Evolutionary conservation across 805 yeast genomes (phyloP).

Genomic region (Wickerhamomyces bovis): DNA sequence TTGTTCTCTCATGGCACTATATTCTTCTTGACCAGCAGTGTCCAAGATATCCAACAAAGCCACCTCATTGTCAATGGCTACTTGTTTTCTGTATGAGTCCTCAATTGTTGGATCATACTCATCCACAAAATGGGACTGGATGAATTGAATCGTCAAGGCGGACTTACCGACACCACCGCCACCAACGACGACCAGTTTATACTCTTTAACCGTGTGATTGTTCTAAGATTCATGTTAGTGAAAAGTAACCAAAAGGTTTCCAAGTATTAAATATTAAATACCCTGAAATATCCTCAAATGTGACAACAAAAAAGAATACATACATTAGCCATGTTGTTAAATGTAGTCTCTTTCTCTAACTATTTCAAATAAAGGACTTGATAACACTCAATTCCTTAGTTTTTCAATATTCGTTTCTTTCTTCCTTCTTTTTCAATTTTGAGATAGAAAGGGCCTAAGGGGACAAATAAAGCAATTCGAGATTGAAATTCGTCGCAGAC

Average conservation of each 20-base stretch:
- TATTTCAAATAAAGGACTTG: too few species aligned
- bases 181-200: slow-evolving; percentile 92
- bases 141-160: slow-evolving; percentile 90
- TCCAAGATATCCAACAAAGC: slow-evolving; percentile 84
- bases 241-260: not conserved
- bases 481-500: too few species aligned
- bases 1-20: slow-evolving; percentile 88
- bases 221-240: not conserved
- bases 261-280: too few species aligned
- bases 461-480: too few species aligned
- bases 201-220: slow-evolving; percentile 53
- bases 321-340: not conserved
- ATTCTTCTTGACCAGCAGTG: slow-evolving; percentile 98
- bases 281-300: too few species aligned
- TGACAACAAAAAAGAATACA: not conserved
- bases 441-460: too few species aligned
- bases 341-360: not conserved
- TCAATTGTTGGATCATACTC: slow-evolving; percentile 99
- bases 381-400: too few species aligned
- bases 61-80: slow-evolving; percentile 73
- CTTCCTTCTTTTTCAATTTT: too few species aligned
- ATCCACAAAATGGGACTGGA: slow-evolving; percentile 92
- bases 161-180: slow-evolving; percentile 99
- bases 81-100: slow-evolving; percentile 83
- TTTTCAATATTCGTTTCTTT: too few species aligned